Base-by-base conservation (phyloP, 352 stramenopile genomes). In the Globisporangium takayamanum region DNA sequence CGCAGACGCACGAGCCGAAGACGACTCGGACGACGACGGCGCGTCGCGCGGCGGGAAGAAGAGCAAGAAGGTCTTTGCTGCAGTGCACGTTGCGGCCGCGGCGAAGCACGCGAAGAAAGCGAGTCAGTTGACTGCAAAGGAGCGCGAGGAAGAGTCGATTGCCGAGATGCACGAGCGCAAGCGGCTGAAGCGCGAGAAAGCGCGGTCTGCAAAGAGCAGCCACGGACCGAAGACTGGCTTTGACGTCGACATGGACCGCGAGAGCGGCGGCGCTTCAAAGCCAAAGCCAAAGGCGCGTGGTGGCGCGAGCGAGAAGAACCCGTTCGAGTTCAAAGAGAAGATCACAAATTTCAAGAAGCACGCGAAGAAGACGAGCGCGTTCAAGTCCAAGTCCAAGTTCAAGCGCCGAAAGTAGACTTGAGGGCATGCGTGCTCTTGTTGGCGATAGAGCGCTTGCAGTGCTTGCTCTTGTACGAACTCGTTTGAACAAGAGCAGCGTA, bases 361-460 rank as follows among this genome's bases (percentile, higher is more conserved):
- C 59, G 82, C 84, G 28, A 97, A 97, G 75, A 90, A 92, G 68
- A 74, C 80, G 44, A 80, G 72, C 55, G 73, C 83, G 44, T 97
- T 97, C 72, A 97, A 97, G 75, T 96, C 87, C 62, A 96, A 97
- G 74, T 51, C 68, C 52, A 87, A 88, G 55, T 97, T 88, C 82
- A 89, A 88, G 56, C 83, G 85, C 63, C 79, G 85, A 70, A 81
- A 88, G 80, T 85, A 80, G 67, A 73, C 41, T 20, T 2, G 15
- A 20, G 41, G 39, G 2, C 15, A 8, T 2, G 41, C 41, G 41
- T 20, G 41, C 41, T 8, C 6, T 5, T 1, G 16, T n/a, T 20
- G 8, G 16, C 39, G 39, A 45, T 1, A 10, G 39, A 16, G 39
- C 39, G 41, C 15, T 46, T 20, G 41, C 33, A 10, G 10, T 14